Evolutionary conservation across 2,329 filamentous ascomycete genomes (phyloP), one percentile per base, ranked within the genome.

Genomic region (Colletotrichum phormii): DNA sequence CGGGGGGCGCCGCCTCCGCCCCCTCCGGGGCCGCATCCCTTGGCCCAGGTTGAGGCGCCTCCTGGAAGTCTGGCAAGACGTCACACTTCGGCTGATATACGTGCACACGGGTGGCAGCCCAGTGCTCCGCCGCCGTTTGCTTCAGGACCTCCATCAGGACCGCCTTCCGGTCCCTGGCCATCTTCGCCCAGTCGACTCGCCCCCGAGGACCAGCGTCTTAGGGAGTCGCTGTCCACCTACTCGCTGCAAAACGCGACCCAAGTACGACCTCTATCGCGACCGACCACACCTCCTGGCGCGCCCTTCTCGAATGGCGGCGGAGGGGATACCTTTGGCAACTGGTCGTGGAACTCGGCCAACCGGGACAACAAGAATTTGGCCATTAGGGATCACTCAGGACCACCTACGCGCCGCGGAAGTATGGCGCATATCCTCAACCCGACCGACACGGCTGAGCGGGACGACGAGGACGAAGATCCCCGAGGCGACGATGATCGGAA

Each of bases 61-160:
- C 90, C 92, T 46, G 89, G 90, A 69, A 95, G 91, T 77, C 87
- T 98, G 59, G 90, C 91, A 57, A 92, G 96, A 75, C 91, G 96
- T 74, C 97, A 99, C 83, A 99, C 97, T 1, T 96, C 95, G 51
- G 97, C 97, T 71, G 97, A 99, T 80, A 98, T 99, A 77, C 92
- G 97, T 65, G 93, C 95, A 77, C 93, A 95, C 80, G 94, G 93
- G 49, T 96, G 94, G 91, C 92, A 91, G 74, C 87, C 87, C 8
- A 86, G 83, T 61, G 84, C 86, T 35, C 53, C 69, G 49, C 72
- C 67, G 33, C 69, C 67, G 92, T 12, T 93, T 79, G 49, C 73
- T 91, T 79, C 87, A 89, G 70, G 70, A 3, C 70, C 70, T 6
- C 70, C 70, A 8, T 91, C 92, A 4, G 91, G 91, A 12, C 82